Evolutionary conservation across 495 filamentous ascomycete species (phyloP), one percentile per base, ranked within the genome.

Genomic region (Stereocaulon alpinum): DNA sequence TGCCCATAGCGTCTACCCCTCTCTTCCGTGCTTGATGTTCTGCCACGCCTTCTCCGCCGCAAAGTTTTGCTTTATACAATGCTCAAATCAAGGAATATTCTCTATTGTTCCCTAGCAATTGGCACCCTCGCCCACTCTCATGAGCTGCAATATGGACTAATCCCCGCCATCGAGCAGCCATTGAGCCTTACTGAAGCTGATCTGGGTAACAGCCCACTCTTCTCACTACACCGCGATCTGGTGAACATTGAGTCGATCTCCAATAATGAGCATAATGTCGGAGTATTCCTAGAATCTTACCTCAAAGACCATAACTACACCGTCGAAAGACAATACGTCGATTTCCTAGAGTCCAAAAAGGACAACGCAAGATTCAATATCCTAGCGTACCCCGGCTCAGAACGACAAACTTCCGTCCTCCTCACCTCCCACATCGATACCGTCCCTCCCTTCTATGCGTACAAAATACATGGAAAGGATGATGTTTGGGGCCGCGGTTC

Each of bases 351-450:
- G 22, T 43, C 58, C 17, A 30, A 43, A 42, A 27, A 47, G 32
- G 14, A 40, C 22, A 37, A 58, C n/a, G 12, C 47, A 41, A 40
- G 86, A 29, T 83, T 83, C 68, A 96, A 97, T 67, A 76, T 97
- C 60, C 78, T 91, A 43, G 92, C 92, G 22, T 91, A 88, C 72
- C 77, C 82, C 0, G 77, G 80, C 11, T 72, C 74, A 27, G 75
- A 75, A 6, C 66, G 75, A 12, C 70, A 75, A 6, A 87, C 88
- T 0, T 76, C 79, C 43, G 77, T 88, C 5, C 80, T 97, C 22
- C 72, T 95, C 4, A 81, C 86, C 17, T 86, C 82, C 58, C 90
- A 95, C 67, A 82, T 93, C 52, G 84, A 88, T 51, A 82, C 78
- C 17, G 75, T 88, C 34, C 83, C 83, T 0, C 80, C 82, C 0